phyloP scores from a whole-genome alignment of 768 basidiomycete genomes.

The Kwoniella shandongensis region DNA sequence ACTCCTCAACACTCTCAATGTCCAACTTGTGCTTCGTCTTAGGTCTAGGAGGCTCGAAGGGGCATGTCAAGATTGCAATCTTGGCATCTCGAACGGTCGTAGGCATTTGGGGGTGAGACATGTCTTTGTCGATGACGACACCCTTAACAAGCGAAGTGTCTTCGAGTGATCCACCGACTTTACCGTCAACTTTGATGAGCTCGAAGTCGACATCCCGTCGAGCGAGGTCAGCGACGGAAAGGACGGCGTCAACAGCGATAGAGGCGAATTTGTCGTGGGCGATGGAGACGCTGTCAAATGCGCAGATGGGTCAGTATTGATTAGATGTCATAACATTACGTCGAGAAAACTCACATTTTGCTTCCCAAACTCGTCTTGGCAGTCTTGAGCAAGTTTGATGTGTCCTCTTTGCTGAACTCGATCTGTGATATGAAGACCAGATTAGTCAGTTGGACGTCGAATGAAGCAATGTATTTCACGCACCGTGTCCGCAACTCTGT shows the following conservation, averaged over 20 bases:
- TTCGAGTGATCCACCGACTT: constrained; percentile 93
- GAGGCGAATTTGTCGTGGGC: constrained; percentile 92
- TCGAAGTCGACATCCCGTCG: constrained; percentile 95
- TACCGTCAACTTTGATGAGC: constrained; percentile 97
- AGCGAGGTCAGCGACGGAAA: constrained; percentile 90
- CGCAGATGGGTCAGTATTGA: neutral
- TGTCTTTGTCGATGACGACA: constrained; percentile 98
- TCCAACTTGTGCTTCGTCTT: constrained; percentile 99
- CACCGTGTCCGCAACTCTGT: constrained; percentile 78
- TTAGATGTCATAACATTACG: neutral
- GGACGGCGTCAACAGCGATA: constrained; percentile 95
- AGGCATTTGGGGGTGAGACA: constrained; percentile 99
- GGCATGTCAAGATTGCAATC: constrained; percentile 95
- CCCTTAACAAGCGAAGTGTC: constrained; percentile 95
- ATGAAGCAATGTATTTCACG: constrained; percentile 7
- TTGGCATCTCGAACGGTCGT: constrained; percentile 80
- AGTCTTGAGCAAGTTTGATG: constrained; percentile 84
- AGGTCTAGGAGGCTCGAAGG: constrained; percentile 96
- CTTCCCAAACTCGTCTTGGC: constrained; percentile 95
- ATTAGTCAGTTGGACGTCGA: neutral
- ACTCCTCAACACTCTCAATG: constrained; percentile 94
- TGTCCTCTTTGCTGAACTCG: constrained; percentile 76
- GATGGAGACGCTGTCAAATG: constrained; percentile 77
- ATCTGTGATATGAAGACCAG: constrained; percentile 55
- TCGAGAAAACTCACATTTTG: constrained; percentile 75